These are phyloP conservation scores for Rhizoclosmatium globosum DNA, from an alignment of 192 early-diverging fungal genomes.

Conservation along the genomic window DNA sequence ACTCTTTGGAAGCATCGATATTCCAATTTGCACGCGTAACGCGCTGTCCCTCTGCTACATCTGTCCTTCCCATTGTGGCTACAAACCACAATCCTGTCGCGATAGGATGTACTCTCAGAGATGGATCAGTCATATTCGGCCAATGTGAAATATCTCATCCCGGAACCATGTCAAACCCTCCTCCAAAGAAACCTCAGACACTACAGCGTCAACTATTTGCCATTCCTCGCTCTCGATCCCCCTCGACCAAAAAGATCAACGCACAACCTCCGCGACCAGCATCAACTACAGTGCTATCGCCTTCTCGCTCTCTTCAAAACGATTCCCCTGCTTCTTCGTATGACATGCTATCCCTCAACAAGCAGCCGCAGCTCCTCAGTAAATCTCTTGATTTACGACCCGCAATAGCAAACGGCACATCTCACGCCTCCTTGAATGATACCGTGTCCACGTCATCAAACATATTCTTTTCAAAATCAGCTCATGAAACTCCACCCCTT, in stretches of 20 bases:
- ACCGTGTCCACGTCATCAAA: conserved; percentile 47
- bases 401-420: neutral
- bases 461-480: conserved; percentile 60
- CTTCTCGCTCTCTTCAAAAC: neutral
- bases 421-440: neutral
- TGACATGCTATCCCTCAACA: neutral
- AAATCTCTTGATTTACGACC: conserved; percentile 13
- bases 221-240: neutral
- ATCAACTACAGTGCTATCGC: neutral
- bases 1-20: conserved; percentile 71
- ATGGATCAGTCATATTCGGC: conserved; percentile 68
- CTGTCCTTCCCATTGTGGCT: conserved; percentile 73
- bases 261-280: neutral
- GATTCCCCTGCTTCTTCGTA: neutral
- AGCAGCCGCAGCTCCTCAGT: conserved; percentile 2
- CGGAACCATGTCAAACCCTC: conserved; percentile 48
- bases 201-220: conserved; percentile 10
- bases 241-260: neutral
- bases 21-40: conserved; percentile 79
- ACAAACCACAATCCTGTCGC: conserved; percentile 47
- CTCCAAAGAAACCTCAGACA: conserved; percentile 27
- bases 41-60: conserved; percentile 67
- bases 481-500: conserved; percentile 40
- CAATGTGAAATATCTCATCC: conserved; percentile 73
- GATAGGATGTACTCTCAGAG: conserved; percentile 72